These are phyloP conservation scores for Vanrija sp. DNA, from an alignment of 1,284 basidiomycete species.

Conservation along the genomic window DNA sequence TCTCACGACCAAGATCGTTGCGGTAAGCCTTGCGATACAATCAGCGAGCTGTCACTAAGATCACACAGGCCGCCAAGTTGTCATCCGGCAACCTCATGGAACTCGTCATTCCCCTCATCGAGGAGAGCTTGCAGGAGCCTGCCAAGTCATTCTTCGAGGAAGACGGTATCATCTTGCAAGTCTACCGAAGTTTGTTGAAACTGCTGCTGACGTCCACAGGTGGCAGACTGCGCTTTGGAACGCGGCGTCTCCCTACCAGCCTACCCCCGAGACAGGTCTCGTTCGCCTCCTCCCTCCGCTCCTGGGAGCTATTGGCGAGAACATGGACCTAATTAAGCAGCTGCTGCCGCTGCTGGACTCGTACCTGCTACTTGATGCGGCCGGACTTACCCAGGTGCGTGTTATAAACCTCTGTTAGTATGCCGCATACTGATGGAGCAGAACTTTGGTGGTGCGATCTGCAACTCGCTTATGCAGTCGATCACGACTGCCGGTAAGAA, in stretches of 20 bases:
- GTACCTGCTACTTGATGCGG: conserved; percentile 69
- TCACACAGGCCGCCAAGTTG: conserved; percentile 33
- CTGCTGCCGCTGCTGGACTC: conserved; percentile 69
- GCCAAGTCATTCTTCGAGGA: conserved; percentile 69
- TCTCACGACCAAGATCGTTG: conserved; percentile 67
- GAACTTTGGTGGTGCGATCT: conserved; percentile 30
- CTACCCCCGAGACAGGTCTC: conserved; percentile 50
- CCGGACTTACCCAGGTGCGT: conserved; percentile 63
- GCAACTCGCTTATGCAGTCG: conserved; percentile 32
- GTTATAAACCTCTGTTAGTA: not conserved
- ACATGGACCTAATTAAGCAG: conserved; percentile 71
- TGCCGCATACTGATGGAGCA: conserved; percentile 7
- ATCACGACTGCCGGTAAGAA: conserved; percentile 30
- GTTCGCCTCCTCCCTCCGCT: conserved; percentile 66
- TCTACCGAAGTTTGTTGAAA: not conserved
- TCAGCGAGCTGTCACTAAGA: not conserved
- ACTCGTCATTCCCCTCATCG: conserved; percentile 67
- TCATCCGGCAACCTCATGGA: conserved; percentile 45
- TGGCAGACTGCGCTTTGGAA: conserved; percentile 74
- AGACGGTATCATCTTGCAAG: conserved; percentile 63
- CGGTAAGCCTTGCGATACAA: conserved; percentile 51
- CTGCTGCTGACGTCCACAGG: conserved; percentile 16
- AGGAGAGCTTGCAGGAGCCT: conserved; percentile 64
- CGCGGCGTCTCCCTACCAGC: conserved; percentile 57
- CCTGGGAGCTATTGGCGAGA: conserved; percentile 60